Evolutionary conservation across 768 basidiomycete genomes (phyloP), one percentile per base, ranked within the genome.

Genomic region (Podaxis mareebaensis): DNA sequence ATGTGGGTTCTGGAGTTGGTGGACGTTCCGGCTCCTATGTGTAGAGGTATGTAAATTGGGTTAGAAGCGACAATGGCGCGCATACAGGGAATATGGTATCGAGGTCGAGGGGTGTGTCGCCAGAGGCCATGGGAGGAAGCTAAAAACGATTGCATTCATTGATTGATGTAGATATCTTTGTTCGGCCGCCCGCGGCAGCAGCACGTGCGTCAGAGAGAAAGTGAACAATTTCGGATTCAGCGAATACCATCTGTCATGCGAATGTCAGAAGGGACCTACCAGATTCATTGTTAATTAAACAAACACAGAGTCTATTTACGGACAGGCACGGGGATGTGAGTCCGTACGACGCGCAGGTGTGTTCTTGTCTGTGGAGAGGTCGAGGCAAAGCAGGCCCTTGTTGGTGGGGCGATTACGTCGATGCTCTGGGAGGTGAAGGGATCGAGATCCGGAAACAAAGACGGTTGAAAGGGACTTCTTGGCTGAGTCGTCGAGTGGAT

Each of bases 21-120:
- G 90, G 90, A 28, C 89, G 81, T 11, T 83, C 77, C 1, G 84
- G 84, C 74, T 91, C 90, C 89, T 89, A 53, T 68, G 1, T 54
- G 67, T 66, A 39, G 33, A 42, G 64, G 59, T 58, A 57, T 52
- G 24, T 38, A 38, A 22, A 53, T 13, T 11, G 38, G 4, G 15
- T 33, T n/a, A 36, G 44, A 53, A 1, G n/a, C 46, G 17, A 28
- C 11, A 26, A 24, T 39, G 24, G 22, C 1, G 8, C 3, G 67
- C 73, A 61, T 66, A 87, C 87, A 56, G 80, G 79, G 71, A 89
- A 89, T 42, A 89, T 69, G 3, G 70, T 59, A 22, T 75, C 82
- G 0, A 87, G 77, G 26, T 73, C 72, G 7, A 68, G 65, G 2
- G 76, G 73, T 36, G 76, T 71, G 4, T 79, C 75, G 28, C 75